Conservation (phyloP, 1,284 basidiomycete species). For the Sphagnurus paluster region DNA sequence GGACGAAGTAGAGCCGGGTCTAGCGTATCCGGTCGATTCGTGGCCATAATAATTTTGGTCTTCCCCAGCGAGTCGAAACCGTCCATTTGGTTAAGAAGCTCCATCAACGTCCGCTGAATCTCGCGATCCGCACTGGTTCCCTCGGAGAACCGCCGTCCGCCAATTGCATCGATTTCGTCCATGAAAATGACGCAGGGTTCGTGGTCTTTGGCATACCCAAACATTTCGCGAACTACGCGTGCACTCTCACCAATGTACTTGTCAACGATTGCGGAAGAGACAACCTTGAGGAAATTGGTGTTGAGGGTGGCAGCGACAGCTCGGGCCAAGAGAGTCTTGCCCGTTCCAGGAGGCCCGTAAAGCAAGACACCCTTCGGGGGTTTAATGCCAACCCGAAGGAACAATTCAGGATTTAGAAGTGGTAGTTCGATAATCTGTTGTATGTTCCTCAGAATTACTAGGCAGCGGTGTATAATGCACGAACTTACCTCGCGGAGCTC, state of each 20-base stretch:
- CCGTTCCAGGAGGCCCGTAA: slow-evolving; percentile 93
- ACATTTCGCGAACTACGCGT: slow-evolving; percentile 96
- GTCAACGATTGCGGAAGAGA: slow-evolving; percentile 99
- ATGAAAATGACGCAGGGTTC: slow-evolving; percentile 99
- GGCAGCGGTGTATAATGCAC: neutral
- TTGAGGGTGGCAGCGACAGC: slow-evolving; percentile 95
- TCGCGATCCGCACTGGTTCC: slow-evolving; percentile 98
- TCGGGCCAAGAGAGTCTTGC: slow-evolving; percentile 93
- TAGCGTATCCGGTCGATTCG: slow-evolving; percentile 94
- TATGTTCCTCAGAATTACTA: neutral
- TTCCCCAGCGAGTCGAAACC: slow-evolving; percentile 96
- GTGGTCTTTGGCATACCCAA: slow-evolving; percentile 95
- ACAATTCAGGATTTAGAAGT: slow-evolving; percentile 93
- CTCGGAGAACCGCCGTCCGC: slow-evolving; percentile 95
- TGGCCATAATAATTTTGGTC: slow-evolving; percentile 99
- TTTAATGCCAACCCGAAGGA: slow-evolving; percentile 93
- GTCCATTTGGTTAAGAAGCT: slow-evolving; percentile 99
- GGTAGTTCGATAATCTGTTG: slow-evolving; percentile 92
- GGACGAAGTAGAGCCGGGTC: slow-evolving; percentile 97
- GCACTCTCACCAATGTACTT: slow-evolving; percentile 99
- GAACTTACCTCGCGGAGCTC: slow-evolving; percentile 88
- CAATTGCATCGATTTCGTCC: slow-evolving; percentile 99
- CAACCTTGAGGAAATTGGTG: slow-evolving; percentile 98
- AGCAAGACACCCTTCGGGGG: slow-evolving; percentile 93
- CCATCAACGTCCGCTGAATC: slow-evolving; percentile 99